These are phyloP conservation scores for Hirsutella rhossiliensis DNA, from an alignment of 2,329 filamentous ascomycete species.

Conservation along the genomic window DNA sequence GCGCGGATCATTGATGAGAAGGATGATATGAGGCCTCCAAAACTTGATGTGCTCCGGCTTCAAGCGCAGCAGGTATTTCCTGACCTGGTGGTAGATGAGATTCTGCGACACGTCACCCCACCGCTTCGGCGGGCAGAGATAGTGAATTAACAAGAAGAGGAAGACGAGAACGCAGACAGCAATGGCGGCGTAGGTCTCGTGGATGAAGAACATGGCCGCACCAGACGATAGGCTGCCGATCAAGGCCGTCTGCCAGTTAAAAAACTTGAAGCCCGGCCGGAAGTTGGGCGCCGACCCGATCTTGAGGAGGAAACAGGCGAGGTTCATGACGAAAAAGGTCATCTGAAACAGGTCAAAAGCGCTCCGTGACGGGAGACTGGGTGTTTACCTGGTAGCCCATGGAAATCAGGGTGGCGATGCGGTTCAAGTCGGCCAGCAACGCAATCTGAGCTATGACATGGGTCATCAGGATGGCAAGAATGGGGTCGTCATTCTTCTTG, in stretches of 20 bases:
- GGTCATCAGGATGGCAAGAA: slow-evolving; percentile 64
- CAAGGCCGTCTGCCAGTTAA: slow-evolving; percentile 74
- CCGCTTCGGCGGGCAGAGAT: slow-evolving; percentile 70
- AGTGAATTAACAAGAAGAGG: slow-evolving; percentile 79
- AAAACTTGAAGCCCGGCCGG: slow-evolving; percentile 77
- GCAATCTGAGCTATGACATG: slow-evolving; percentile 66
- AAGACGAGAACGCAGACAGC: slow-evolving; percentile 63
- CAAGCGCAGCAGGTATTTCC: slow-evolving; percentile 76
- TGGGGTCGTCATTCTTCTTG: slow-evolving; percentile 59
- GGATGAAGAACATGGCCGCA: slow-evolving; percentile 81
- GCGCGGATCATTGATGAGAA: slow-evolving; percentile 75
- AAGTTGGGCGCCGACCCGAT: slow-evolving; percentile 85
- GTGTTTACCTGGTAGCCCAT: slow-evolving; percentile 63
- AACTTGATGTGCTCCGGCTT: slow-evolving; percentile 87
- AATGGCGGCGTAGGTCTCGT: slow-evolving; percentile 65
- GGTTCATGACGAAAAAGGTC: slow-evolving; percentile 81
- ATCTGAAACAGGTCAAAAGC: slow-evolving; percentile 36
- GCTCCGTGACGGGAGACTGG: background rate
- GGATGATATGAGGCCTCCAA: slow-evolving; percentile 78
- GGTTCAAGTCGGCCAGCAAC: slow-evolving; percentile 73
- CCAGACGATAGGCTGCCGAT: slow-evolving; percentile 65
- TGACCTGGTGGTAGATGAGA: slow-evolving; percentile 73
- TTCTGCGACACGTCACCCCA: slow-evolving; percentile 90
- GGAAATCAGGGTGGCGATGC: slow-evolving; percentile 79
- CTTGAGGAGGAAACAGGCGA: slow-evolving; percentile 78